Conservation (phyloP, 768 basidiomycete genomes). For the Pholiota conissans region DNA sequence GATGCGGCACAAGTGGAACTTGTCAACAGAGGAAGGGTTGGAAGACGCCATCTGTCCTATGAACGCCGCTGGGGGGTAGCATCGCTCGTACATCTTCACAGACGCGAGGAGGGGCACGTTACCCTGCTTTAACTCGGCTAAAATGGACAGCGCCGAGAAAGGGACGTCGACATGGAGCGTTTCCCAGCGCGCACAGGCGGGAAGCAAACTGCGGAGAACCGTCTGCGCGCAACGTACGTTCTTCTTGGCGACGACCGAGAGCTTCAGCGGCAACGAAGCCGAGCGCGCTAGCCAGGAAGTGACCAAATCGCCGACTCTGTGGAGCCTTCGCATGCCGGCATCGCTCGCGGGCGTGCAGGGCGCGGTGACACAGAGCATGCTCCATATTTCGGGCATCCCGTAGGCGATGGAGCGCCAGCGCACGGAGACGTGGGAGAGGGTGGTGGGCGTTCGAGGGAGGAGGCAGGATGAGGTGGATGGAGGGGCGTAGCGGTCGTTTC, state of each 20-base stretch:
- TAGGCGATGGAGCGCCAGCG: constrained; percentile 12
- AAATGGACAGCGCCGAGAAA: not conserved
- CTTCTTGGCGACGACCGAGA: constrained; percentile 12
- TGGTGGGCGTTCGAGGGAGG: constrained; percentile 12
- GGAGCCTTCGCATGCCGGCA: not conserved
- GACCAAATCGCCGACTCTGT: not conserved
- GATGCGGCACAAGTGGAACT: constrained; percentile 8
- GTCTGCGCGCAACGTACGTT: constrained; percentile 1
- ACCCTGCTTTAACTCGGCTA: not conserved
- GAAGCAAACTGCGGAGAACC: constrained; percentile 12
- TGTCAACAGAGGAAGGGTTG: not conserved
- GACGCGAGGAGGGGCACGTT: constrained; percentile 15
- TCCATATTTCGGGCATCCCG: constrained; percentile 19
- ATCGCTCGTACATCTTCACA: constrained; percentile 8
- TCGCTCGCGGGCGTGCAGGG: not conserved
- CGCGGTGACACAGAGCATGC: constrained; percentile 11
- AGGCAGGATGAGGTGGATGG: not conserved
- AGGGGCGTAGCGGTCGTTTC: not conserved
- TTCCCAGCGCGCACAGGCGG: constrained; percentile 13
- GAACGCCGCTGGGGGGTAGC: not conserved
- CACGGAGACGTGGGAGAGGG: constrained; percentile 13
- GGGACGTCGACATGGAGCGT: constrained; percentile 15
- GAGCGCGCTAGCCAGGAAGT: constrained; percentile 6
- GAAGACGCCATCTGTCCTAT: not conserved
- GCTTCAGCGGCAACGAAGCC: constrained; percentile 9